These are phyloP conservation scores for Eucalyptus polybractea DNA, from an alignment of 345 rosid genomes.

Conservation along the genomic window DNA sequence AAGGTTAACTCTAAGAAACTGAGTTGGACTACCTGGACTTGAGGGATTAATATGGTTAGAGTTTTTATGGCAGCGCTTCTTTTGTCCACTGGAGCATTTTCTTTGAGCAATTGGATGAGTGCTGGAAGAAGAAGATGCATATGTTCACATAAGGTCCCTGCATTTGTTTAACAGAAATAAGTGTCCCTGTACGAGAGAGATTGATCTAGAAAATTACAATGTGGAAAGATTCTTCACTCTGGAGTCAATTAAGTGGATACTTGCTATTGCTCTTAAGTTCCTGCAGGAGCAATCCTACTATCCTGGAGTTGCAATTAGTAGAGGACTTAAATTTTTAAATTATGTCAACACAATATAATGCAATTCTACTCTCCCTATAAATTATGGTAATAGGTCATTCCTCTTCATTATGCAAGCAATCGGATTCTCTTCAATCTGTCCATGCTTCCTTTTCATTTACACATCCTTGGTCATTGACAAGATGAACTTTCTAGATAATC, in stretches of 20 bases:
- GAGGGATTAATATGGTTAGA: slow-evolving; percentile 87
- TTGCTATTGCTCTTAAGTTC: not conserved
- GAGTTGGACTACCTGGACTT: slow-evolving; percentile 63
- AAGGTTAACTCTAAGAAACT: not conserved
- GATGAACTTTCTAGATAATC: not conserved
- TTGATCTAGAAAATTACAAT: not conserved
- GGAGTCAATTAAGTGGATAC: not conserved
- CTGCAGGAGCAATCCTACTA: not conserved
- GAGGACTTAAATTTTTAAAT: not conserved
- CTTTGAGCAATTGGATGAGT: slow-evolving; percentile 79
- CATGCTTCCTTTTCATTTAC: not conserved
- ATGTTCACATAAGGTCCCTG: slow-evolving; percentile 95
- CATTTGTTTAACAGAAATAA: not conserved
- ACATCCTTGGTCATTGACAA: not conserved
- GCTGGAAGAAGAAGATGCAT: slow-evolving; percentile 99
- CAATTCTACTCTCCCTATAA: not conserved
- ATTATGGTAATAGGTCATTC: too few species aligned
- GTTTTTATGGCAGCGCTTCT: slow-evolving; percentile 88
- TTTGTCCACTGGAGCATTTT: slow-evolving; percentile 79
- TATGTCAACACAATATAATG: not conserved
- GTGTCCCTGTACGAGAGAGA: not conserved
- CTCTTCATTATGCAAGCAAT: not conserved
- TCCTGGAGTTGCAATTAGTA: not conserved
- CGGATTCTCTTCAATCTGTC: not conserved
- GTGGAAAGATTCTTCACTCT: not conserved